Percentiles rank a stretch among this genome's conserved stretches.
phyloP scores from a whole-genome alignment of 495 filamentous ascomycete genomes.

The Penicillium maclennaniae region DNA sequence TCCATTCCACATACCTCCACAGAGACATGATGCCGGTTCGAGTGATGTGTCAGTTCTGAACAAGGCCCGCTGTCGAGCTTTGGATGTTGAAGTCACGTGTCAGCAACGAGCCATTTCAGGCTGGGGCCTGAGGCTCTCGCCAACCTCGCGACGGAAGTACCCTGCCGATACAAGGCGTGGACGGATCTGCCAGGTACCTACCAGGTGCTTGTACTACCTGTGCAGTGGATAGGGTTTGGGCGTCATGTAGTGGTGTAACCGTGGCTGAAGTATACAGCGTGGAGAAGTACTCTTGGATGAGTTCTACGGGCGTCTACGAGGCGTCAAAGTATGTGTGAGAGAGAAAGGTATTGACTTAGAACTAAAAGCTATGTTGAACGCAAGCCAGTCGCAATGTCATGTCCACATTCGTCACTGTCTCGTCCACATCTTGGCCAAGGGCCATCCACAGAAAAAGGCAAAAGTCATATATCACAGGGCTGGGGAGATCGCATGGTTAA shows the following conservation, averaged over 20 bases:
- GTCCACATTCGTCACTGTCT: conserved; percentile 22
- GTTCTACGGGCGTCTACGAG: background rate
- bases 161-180: background rate
- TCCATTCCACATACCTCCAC: conserved; percentile 33
- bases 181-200: conserved; percentile 1
- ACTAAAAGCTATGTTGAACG: background rate
- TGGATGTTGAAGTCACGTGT: conserved; percentile 16
- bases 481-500: conserved; percentile 7
- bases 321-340: no score
- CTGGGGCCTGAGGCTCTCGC: conserved; percentile 5
- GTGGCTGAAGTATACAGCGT: conserved; percentile 14
- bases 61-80: background rate
- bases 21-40: conserved; percentile 29
- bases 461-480: conserved; percentile 13
- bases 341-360: background rate
- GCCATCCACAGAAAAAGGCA: conserved; percentile 5
- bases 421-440: conserved; percentile 18
- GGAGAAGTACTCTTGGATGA: conserved; percentile 10
- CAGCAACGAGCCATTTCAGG: conserved; percentile 11
- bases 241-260: conserved; percentile 12
- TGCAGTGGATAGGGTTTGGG: conserved; percentile 2
- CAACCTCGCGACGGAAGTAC: background rate
- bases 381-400: conserved; percentile 10
- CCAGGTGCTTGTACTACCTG: conserved; percentile 16
- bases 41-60: background rate